Conservation (phyloP, 768 basidiomycete species). For the Termitomyces bulborhizus region DNA sequence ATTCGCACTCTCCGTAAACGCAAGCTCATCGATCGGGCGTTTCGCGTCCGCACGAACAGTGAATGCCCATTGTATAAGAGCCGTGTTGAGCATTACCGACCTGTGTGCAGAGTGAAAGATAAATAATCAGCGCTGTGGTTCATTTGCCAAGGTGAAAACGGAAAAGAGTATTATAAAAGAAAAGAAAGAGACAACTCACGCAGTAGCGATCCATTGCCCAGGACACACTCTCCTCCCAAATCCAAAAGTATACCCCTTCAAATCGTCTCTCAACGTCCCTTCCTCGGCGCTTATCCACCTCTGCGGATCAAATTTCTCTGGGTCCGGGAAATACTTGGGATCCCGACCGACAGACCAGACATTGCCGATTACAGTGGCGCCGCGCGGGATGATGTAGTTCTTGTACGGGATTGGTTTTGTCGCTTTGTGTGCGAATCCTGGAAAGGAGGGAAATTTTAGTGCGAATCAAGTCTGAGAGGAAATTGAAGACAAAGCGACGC, state of each 20-base stretch:
- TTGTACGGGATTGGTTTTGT: slow-evolving; percentile 58
- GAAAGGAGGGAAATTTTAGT: no score
- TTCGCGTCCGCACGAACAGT: slow-evolving; percentile 42
- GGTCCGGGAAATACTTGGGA: slow-evolving; percentile 50
- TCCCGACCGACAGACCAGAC: slow-evolving; percentile 59
- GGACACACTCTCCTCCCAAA: slow-evolving; percentile 64
- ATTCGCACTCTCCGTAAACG: slow-evolving; percentile 60
- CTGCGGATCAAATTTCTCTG: slow-evolving; percentile 52
- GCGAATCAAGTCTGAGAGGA: not conserved
- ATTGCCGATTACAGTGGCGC: slow-evolving; percentile 54
- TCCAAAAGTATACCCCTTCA: slow-evolving; percentile 49
- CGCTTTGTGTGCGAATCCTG: slow-evolving; percentile 58
- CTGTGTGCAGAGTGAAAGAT: slow-evolving; percentile 19
- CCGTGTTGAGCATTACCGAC: slow-evolving; percentile 62
- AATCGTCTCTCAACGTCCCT: slow-evolving; percentile 42
- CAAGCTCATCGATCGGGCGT: slow-evolving; percentile 52
- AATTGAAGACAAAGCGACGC: not conserved
- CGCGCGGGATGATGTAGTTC: slow-evolving; percentile 47
- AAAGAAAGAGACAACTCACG: slow-evolving; percentile 14
- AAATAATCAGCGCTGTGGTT: not conserved
- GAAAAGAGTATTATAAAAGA: no score
- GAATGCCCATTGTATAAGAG: slow-evolving; percentile 63
- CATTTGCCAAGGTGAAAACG: no score
- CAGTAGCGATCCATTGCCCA: slow-evolving; percentile 53
- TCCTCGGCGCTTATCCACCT: slow-evolving; percentile 42